Percentiles rank a stretch among this genome's conserved stretches.
Conservation (phyloP, 2,329 filamentous ascomycete species). For the Cladosporium sp. region DNA sequence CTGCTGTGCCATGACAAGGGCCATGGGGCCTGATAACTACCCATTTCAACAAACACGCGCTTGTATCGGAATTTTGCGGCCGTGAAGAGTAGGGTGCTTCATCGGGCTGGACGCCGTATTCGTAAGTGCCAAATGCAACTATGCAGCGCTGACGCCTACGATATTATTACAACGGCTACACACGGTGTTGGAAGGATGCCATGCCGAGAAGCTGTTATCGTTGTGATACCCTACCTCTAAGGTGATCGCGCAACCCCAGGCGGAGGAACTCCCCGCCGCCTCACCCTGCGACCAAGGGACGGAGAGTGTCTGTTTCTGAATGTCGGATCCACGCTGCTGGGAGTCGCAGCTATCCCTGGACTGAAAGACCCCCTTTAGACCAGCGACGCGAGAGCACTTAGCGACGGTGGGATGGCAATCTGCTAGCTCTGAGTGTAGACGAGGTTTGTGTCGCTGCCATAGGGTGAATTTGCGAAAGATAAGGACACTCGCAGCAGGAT, state of each 20-base stretch:
- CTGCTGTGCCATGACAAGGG: slow-evolving; percentile 12
- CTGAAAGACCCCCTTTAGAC: background rate
- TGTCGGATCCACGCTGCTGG: slow-evolving; percentile 9
- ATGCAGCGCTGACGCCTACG: background rate
- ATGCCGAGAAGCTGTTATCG: slow-evolving; percentile 3
- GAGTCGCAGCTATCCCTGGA: background rate
- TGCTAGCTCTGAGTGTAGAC: background rate
- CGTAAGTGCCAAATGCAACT: background rate
- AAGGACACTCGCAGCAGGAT: background rate
- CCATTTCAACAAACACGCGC: background rate
- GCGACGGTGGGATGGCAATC: background rate
- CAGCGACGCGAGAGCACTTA: background rate
- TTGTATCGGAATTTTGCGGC: background rate
- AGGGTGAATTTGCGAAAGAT: background rate
- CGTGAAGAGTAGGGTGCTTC: background rate
- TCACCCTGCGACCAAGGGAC: background rate
- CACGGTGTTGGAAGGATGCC: background rate
- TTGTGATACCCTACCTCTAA: background rate
- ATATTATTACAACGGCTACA: background rate
- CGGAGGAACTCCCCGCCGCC: background rate
- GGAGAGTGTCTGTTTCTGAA: background rate
- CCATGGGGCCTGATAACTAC: background rate
- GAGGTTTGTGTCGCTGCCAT: background rate
- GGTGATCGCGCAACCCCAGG: background rate
- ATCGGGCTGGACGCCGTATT: background rate